These are phyloP conservation scores for Alternaria conjuncta DNA, from an alignment of 2,329 filamentous ascomycete species.

Conservation along the genomic window DNA sequence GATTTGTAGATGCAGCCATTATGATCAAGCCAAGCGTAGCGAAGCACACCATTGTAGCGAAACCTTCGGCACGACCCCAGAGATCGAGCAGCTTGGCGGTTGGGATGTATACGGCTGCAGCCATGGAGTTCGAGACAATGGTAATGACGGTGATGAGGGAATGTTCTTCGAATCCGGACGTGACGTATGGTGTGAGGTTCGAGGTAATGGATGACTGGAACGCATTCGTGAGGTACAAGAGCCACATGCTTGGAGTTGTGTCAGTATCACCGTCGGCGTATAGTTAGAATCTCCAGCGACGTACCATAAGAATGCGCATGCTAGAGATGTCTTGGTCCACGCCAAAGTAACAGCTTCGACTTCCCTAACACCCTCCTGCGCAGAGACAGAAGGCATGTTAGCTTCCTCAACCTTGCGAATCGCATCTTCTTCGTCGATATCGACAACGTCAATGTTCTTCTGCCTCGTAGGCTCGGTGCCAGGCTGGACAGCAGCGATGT, in stretches of 20 bases:
- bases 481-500: not conserved
- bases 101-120: constrained; percentile 46
- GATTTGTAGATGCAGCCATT: constrained; percentile 67
- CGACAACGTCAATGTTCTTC: constrained; percentile 15
- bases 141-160: constrained; percentile 34
- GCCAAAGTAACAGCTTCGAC: constrained; percentile 48
- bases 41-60: constrained; percentile 39
- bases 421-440: constrained; percentile 21
- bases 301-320: constrained; percentile 43
- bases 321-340: constrained; percentile 46
- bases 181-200: constrained; percentile 44
- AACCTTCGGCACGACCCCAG: constrained; percentile 49
- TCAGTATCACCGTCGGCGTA: not conserved
- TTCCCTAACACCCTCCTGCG: constrained; percentile 44
- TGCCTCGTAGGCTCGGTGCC: constrained; percentile 15
- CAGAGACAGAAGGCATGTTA: constrained; percentile 17
- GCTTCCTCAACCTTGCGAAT: constrained; percentile 25
- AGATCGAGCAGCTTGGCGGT: constrained; percentile 49
- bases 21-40: constrained; percentile 60
- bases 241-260: constrained; percentile 18
- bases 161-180: constrained; percentile 33
- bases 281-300: not conserved
- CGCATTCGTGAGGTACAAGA: constrained; percentile 54
- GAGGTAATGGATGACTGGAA: constrained; percentile 48
- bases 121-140: constrained; percentile 34